Percentiles rank a stretch among this genome's conserved stretches.
phyloP scores from a whole-genome alignment of 768 basidiomycete species.

The Xerocomus spinulosus region DNA sequence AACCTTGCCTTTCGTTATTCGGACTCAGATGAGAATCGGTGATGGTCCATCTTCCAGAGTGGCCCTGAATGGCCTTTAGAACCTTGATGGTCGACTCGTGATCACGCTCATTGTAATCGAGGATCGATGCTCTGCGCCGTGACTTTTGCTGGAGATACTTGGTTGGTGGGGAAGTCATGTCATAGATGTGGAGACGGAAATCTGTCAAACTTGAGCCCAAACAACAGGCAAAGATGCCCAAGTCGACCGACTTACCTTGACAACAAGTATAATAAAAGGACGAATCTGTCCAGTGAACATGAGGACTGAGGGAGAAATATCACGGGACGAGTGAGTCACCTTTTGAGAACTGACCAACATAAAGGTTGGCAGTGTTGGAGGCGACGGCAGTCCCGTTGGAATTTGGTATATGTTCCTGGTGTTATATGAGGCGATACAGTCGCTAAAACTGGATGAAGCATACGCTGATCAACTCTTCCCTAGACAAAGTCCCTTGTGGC shows the following conservation, averaged over 20 bases:
- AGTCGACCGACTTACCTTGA: conserved; percentile 49
- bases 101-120: conserved; percentile 32
- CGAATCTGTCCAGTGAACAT: conserved; percentile 49
- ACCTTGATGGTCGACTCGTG: conserved; percentile 48
- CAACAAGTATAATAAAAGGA: conserved; percentile 93
- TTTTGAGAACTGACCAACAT: conserved; percentile 79
- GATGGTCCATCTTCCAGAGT: conserved; percentile 84
- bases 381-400: conserved; percentile 77
- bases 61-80: conserved; percentile 67
- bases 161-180: conserved; percentile 52
- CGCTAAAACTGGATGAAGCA: conserved; percentile 17
- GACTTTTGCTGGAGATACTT: conserved; percentile 16
- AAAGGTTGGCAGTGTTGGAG: conserved; percentile 66
- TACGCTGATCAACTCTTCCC: conserved; percentile 57
- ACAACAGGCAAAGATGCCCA: background rate
- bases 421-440: background rate
- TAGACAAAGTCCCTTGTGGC: conserved; percentile 33
- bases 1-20: conserved; percentile 72
- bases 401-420: conserved; percentile 72
- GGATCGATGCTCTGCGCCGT: conserved; percentile 14
- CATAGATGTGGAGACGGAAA: conserved; percentile 86
- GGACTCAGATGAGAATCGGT: conserved; percentile 91
- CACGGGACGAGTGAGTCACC: conserved; percentile 35
- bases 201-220: conserved; percentile 41
- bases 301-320: background rate